Conservation (phyloP, 106 monocot genomes). For the Chionographis japonica region DNA sequence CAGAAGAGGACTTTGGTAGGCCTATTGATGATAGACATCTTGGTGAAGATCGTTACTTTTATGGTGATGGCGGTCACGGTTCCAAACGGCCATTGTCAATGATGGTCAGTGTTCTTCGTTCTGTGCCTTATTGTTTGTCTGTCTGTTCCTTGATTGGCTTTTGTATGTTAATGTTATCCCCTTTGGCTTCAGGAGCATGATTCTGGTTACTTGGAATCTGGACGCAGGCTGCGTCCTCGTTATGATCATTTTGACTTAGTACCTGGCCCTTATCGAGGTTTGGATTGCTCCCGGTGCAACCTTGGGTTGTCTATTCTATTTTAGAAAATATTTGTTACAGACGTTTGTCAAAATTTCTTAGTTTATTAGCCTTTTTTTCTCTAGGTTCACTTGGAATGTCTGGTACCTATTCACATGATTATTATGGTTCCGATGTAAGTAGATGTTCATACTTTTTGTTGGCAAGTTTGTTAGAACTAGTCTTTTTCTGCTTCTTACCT, state of each 20-base stretch:
- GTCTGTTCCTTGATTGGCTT: background rate
- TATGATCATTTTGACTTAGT: conserved; percentile 53
- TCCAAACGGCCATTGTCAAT: conserved; percentile 61
- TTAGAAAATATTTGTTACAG: no score
- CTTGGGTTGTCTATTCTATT: no score
- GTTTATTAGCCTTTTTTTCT: conserved; percentile 1
- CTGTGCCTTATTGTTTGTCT: background rate
- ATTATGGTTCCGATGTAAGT: conserved; percentile 70
- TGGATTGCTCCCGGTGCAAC: background rate
- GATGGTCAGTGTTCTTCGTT: conserved; percentile 37
- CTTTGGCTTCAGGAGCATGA: conserved; percentile 52
- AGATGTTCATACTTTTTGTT: background rate
- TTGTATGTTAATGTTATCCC: background rate
- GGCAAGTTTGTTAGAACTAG: background rate
- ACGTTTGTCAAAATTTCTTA: background rate
- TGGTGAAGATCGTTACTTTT: conserved; percentile 58
- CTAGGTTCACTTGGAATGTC: conserved; percentile 40
- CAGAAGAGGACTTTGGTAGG: conserved; percentile 41
- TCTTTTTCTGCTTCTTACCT: conserved; percentile 3
- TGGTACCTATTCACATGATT: conserved; percentile 48
- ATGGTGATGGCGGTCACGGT: conserved; percentile 47
- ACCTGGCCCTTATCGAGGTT: conserved; percentile 45
- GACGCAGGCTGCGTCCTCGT: conserved; percentile 44
- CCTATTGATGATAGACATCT: conserved; percentile 34
- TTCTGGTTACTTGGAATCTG: conserved; percentile 42